A percentile compares a stretch with the other conserved stretches of the same genome.
These are phyloP conservation scores for Leptographium wingfieldii DNA, from an alignment of 2,329 filamentous ascomycete genomes.

Conservation along the genomic window DNA sequence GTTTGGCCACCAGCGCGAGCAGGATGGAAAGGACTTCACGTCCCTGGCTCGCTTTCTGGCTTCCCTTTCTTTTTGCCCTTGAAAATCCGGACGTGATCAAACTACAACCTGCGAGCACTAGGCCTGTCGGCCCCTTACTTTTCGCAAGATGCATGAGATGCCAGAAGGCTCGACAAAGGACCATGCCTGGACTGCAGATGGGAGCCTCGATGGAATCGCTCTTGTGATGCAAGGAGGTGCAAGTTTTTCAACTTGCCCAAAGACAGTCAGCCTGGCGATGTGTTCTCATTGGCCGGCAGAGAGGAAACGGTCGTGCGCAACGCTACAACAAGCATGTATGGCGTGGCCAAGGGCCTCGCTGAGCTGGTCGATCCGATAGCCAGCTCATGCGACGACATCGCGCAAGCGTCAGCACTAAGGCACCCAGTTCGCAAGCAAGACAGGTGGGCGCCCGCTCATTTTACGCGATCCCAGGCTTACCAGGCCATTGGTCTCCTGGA, in stretches of 20 bases:
- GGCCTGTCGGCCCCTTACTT: neutral
- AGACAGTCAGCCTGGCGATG: neutral
- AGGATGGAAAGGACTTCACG: no score
- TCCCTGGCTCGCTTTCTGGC: neutral
- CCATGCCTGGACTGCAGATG: neutral
- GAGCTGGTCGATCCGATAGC: neutral
- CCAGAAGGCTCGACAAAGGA: neutral
- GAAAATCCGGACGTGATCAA: neutral
- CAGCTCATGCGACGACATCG: neutral
- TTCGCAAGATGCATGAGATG: neutral
- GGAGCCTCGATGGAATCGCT: neutral
- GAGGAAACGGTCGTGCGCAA: neutral
- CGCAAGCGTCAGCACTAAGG: neutral
- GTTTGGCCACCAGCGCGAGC: no score
- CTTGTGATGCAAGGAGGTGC: neutral
- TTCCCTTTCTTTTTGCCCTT: neutral
- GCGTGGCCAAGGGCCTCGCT: neutral
- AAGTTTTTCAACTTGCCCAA: neutral
- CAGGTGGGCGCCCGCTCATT: neutral
- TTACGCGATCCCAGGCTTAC: neutral
- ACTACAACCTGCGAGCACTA: neutral
- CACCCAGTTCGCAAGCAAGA: neutral
- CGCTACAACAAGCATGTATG: neutral
- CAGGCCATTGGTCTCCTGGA: neutral
- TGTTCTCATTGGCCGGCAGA: neutral